Base-by-base conservation (phyloP, 2,329 filamentous ascomycete genomes). In the Colletotrichum tanaceti region DNA sequence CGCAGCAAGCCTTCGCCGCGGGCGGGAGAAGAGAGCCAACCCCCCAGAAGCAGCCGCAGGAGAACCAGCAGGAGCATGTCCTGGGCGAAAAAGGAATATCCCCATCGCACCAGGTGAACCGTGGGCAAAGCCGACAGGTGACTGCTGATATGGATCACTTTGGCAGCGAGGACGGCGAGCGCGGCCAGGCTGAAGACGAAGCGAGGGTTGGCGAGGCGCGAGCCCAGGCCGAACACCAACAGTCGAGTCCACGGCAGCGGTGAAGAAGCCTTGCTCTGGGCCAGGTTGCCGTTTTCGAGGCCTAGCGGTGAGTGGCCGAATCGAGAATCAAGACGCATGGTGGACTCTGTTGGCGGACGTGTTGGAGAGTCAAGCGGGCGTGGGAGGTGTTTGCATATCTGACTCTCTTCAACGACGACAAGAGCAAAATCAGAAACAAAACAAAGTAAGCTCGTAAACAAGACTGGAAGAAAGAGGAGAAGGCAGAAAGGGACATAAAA, bases 1-100 rank as follows among this genome's bases (percentile, higher is more conserved):
- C 49, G 49, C 24, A 52, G 49, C 18, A n/a, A 13, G 4, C 49
- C 49, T 52, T 52, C 49, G 10, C 28, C 13, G 7, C 62, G 57
- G 24, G 46, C 47, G 46, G 32, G 7, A 9, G 11, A 68, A 6
- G 47, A 65, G 70, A 14, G 73, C 73, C n/a, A 77, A 47, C 74
- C 67, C 65, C 46, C 71, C 53, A 80, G 74, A 2, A 79, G 71
- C 1, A 78, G 70, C 7, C 78, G 73, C 47, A 79, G 73, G 35
- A 77, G 24, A 14, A 79, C 68, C 3, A 80, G 72, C 5, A 79
- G 70, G 6, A 74, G 54, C 0, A 76, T 69, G 22, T 80, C 79
- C 46, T 80, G 78, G 4, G 74, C 72, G 63, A 79, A 79, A 63
- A 80, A 80, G 2, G 78, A 78, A 13, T 76, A 73, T 24, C 75